phyloP scores from a whole-genome alignment of 2,329 filamentous ascomycete genomes.

The Cladosporium halotolerans region DNA sequence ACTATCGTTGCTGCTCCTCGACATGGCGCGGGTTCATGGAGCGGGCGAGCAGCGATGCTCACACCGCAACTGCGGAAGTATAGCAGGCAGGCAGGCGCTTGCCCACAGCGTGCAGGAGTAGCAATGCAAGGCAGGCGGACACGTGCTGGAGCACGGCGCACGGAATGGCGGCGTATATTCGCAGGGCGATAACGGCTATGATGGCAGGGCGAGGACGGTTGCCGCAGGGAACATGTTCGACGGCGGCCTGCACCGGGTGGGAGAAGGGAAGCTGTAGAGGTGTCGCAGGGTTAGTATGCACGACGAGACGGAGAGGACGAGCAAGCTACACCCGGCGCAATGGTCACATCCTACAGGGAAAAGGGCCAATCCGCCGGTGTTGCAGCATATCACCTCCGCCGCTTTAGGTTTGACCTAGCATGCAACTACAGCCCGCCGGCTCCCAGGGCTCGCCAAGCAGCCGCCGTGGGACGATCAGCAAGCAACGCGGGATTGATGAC shows the following conservation, averaged over 20 bases:
- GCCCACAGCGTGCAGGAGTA: neutral
- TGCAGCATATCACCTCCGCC: neutral
- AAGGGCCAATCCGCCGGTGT: neutral
- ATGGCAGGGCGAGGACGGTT: neutral
- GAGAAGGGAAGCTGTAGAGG: neutral
- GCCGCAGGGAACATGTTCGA: slow-evolving; percentile 4
- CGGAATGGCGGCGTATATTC: neutral
- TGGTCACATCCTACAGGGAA: neutral
- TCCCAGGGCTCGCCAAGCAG: neutral
- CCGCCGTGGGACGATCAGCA: neutral
- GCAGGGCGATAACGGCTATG: neutral
- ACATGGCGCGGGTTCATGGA: slow-evolving; percentile 13
- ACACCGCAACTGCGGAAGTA: neutral
- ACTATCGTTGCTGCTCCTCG: slow-evolving; percentile 24
- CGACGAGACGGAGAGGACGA: neutral
- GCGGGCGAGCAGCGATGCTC: neutral
- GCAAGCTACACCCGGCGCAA: too few relatives aligned
- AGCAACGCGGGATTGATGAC: neutral
- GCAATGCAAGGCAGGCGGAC: neutral
- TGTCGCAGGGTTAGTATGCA: neutral
- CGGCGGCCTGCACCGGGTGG: slow-evolving; percentile 1
- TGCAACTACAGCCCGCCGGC: neutral
- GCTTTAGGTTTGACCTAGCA: neutral
- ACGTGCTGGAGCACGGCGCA: neutral
- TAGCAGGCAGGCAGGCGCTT: neutral